A percentile compares a stretch with the other conserved stretches of the same genome.
phyloP scores from a whole-genome alignment of 805 yeast genomes.

The Tetrapisispora phaffii region DNA sequence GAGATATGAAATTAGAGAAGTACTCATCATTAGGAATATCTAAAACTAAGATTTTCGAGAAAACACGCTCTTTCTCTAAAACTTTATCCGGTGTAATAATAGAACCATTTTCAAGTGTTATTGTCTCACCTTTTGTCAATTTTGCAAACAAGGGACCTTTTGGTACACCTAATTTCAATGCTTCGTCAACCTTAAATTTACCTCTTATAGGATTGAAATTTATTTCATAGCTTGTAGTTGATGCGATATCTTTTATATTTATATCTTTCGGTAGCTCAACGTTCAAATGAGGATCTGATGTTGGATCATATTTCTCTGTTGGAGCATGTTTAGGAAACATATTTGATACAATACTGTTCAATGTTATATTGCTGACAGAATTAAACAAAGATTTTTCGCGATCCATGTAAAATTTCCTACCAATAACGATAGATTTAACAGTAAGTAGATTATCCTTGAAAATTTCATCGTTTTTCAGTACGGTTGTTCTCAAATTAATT shows the following conservation, averaged over 20 bases:
- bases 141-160: slow-evolving; percentile 49
- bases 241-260: neutral
- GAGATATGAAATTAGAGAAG: slow-evolving; percentile 7
- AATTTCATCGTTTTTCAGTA: slow-evolving; percentile 14
- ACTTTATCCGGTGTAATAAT: slow-evolving; percentile 62
- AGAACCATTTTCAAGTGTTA: slow-evolving; percentile 50
- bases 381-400: slow-evolving; percentile 3
- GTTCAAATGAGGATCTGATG: slow-evolving; percentile 30
- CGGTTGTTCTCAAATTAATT: slow-evolving; percentile 36
- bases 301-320: slow-evolving; percentile 29
- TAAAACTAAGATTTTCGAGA: slow-evolving; percentile 52
- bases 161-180: slow-evolving; percentile 59
- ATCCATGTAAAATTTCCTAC: neutral
- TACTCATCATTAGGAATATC: slow-evolving; percentile 59
- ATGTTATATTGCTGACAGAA: slow-evolving; percentile 7
- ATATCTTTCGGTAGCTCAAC: slow-evolving; percentile 29
- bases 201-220: slow-evolving; percentile 65
- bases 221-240: slow-evolving; percentile 58
- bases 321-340: slow-evolving; percentile 51
- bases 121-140: slow-evolving; percentile 50
- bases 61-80: slow-evolving; percentile 47
- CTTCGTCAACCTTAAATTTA: slow-evolving; percentile 56
- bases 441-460: slow-evolving; percentile 31
- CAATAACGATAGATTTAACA: slow-evolving; percentile 30
- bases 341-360: slow-evolving; percentile 31